A percentile compares a stretch with the other conserved stretches of the same genome.
These are phyloP conservation scores for Tilletia caries DNA, from an alignment of 1,284 basidiomycete species.

Conservation along the genomic window DNA sequence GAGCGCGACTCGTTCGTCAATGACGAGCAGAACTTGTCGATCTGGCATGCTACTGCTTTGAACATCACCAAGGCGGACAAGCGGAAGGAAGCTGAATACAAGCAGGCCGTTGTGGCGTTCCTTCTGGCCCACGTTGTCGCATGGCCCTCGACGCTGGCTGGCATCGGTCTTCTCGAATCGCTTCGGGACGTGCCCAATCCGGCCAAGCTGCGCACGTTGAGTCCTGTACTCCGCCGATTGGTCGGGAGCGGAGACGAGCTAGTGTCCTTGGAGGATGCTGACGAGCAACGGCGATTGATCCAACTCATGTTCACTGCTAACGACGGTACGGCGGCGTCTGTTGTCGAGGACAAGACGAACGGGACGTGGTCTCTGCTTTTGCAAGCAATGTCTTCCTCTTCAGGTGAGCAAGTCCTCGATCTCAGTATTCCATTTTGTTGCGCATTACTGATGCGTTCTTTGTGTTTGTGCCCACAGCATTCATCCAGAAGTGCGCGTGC, in stretches of 20 bases:
- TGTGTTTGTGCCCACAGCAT: background rate
- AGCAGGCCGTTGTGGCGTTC: constrained; percentile 72
- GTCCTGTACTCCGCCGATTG: constrained; percentile 61
- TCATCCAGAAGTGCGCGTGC: constrained; percentile 40
- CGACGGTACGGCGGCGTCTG: constrained; percentile 60
- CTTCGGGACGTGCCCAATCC: constrained; percentile 65
- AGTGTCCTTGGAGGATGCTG: background rate
- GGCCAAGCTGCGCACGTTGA: constrained; percentile 66
- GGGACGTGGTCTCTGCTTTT: constrained; percentile 29
- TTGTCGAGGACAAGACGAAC: constrained; percentile 58
- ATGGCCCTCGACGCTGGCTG: constrained; percentile 61
- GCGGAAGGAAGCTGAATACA: constrained; percentile 66
- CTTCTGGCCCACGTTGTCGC: constrained; percentile 75
- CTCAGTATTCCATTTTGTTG: background rate
- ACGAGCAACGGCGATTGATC: constrained; percentile 27
- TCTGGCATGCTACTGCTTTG: constrained; percentile 66
- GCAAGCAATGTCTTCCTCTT: constrained; percentile 14
- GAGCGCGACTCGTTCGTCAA: constrained; percentile 59
- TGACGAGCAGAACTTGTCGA: constrained; percentile 65
- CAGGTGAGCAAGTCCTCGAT: background rate
- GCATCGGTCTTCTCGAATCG: constrained; percentile 63
- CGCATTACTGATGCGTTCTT: background rate
- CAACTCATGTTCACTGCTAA: constrained; percentile 62
- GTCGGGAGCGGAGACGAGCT: background rate
- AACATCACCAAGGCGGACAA: constrained; percentile 59